Percentiles rank a stretch among this genome's conserved stretches.
These are phyloP conservation scores for Paracoccidioides brasiliensis DNA, from an alignment of 2,329 filamentous ascomycete genomes.

Conservation along the genomic window DNA sequence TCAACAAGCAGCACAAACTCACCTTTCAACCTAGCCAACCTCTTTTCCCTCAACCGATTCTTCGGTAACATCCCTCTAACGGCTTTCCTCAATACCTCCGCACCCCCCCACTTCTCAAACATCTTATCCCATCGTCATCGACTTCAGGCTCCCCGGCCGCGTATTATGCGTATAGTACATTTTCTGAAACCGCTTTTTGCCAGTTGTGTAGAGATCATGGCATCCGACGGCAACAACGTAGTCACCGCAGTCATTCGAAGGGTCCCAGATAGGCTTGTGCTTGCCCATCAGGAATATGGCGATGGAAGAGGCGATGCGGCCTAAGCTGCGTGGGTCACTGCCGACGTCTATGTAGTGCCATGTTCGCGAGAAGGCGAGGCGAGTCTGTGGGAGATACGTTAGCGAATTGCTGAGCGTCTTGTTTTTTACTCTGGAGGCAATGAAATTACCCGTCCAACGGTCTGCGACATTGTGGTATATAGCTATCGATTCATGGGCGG, in stretches of 20 bases:
- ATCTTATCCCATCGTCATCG: constrained; percentile 91
- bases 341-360: constrained; percentile 82
- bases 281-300: constrained; percentile 90
- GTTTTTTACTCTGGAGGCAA: neutral
- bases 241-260: constrained; percentile 96
- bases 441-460: constrained; percentile 29
- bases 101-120: constrained; percentile 87
- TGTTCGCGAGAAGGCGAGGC: constrained; percentile 86
- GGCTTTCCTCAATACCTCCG: constrained; percentile 79
- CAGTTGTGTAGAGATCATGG: constrained; percentile 72
- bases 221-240: constrained; percentile 94
- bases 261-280: constrained; percentile 96
- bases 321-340: constrained; percentile 63
- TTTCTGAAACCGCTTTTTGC: constrained; percentile 87
- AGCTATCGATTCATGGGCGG: constrained; percentile 7
- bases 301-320: constrained; percentile 77
- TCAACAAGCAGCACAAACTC: constrained; percentile 1
- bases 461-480: constrained; percentile 30
- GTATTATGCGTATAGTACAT: constrained; percentile 93
- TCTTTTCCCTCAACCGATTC: constrained; percentile 78
- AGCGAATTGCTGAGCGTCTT: neutral
- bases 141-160: constrained; percentile 70
- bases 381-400: constrained; percentile 48
- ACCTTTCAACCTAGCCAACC: constrained; percentile 76
- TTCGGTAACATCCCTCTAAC: constrained; percentile 97